phyloP scores from a whole-genome alignment of 331 rosid species.

The Malus hybrid region DNA sequence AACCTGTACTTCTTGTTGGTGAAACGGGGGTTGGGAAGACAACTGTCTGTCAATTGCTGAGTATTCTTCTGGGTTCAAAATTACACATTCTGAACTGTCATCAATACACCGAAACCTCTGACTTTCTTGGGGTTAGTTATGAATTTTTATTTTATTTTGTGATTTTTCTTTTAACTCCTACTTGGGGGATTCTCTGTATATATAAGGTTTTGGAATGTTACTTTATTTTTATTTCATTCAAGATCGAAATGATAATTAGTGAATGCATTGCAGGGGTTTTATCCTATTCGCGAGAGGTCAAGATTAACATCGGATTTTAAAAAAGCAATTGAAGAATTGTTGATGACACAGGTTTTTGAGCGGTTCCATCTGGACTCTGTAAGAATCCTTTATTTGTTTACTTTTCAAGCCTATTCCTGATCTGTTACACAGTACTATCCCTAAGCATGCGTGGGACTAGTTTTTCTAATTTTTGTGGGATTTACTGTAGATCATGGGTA shows the following conservation, averaged over 20 bases:
- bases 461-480: not conserved
- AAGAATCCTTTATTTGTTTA: constrained; percentile 19
- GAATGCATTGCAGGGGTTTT: constrained; percentile 55
- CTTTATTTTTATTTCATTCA: not conserved
- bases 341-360: constrained; percentile 32
- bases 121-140: constrained; percentile 85
- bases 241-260: not conserved
- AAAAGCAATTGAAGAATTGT: constrained; percentile 42
- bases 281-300: constrained; percentile 70
- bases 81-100: constrained; percentile 87
- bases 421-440: not conserved
- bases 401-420: not conserved
- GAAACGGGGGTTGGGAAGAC: constrained; percentile 99
- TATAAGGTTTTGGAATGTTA: not conserved
- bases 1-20: constrained; percentile 94
- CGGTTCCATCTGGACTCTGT: constrained; percentile 34
- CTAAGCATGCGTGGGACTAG: not conserved
- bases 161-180: not conserved
- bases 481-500: not conserved
- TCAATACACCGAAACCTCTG: constrained; percentile 91
- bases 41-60: constrained; percentile 84
- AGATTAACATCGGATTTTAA: constrained; percentile 41
- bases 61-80: constrained; percentile 49
- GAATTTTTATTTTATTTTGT: constrained; percentile 7
- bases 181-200: not conserved